Percentiles rank a stretch among this genome's conserved stretches.
Conservation (phyloP, 495 filamentous ascomycete species). For the Talaromyces proteolyticus region DNA sequence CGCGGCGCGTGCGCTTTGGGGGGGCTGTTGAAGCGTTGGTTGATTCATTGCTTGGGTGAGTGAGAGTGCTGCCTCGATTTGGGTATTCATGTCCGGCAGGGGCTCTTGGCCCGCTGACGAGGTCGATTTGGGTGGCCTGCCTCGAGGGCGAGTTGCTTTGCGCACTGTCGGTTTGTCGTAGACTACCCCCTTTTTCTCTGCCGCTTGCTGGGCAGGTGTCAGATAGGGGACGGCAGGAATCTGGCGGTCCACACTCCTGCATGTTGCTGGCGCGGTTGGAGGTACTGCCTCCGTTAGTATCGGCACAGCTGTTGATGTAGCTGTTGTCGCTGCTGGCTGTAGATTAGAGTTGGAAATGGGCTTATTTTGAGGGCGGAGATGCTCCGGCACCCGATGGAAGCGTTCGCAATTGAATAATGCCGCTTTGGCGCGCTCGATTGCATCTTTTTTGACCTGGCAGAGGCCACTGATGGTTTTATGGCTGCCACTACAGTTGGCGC, state of each 20-base stretch:
- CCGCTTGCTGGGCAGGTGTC: too few species aligned
- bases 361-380: background rate
- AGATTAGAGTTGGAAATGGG: background rate
- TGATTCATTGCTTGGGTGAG: background rate
- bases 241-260: too few species aligned
- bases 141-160: background rate
- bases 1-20: too few species aligned
- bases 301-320: too few species aligned
- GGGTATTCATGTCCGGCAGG: background rate
- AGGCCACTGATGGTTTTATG: conserved; percentile 3
- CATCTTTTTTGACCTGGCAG: conserved; percentile 2
- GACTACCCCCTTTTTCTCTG: too few species aligned
- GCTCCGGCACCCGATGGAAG: background rate
- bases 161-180: background rate
- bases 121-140: background rate
- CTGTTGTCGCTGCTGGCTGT: too few species aligned
- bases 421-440: conserved; percentile 7
- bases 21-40: background rate
- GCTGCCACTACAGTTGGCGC: conserved; percentile 6
- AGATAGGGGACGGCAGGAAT: too few species aligned
- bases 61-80: background rate
- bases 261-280: background rate
- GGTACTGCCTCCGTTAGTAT: background rate
- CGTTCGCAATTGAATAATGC: background rate
- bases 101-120: background rate